Evolutionary conservation across 176 grass and related monocot genomes (phyloP).

Genomic region (Sorghum bicolor): Sorghum_bicolor_NCBIv3 NC_012878.2:24250501-24251000

Average conservation of each 20-base stretch:
- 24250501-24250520: too few species aligned
- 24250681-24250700: too few species aligned
- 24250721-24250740: slow-evolving; percentile 1
- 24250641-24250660: too few species aligned
- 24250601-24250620: too few species aligned
- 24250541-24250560: too few species aligned
- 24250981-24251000: slow-evolving; percentile 79
- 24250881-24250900: slow-evolving; percentile 68
- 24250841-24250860: slow-evolving; percentile 94
- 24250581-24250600: too few species aligned
- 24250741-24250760: neutral
- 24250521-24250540: too few species aligned
- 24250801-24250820: slow-evolving; percentile 77
- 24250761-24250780: neutral
- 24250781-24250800: slow-evolving; percentile 18
- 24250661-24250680: too few species aligned
- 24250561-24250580: too few species aligned
- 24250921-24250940: slow-evolving; percentile 73
- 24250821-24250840: slow-evolving; percentile 97
- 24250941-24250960: slow-evolving; percentile 87
- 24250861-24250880: slow-evolving; percentile 69
- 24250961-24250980: slow-evolving; percentile 97
- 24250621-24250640: too few species aligned
- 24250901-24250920: slow-evolving; percentile 79
- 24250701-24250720: too few species aligned